Percentiles rank a stretch among this genome's conserved stretches.
Conservation (phyloP, 2,329 filamentous ascomycete genomes). For the Talaromyces islandicus region DNA sequence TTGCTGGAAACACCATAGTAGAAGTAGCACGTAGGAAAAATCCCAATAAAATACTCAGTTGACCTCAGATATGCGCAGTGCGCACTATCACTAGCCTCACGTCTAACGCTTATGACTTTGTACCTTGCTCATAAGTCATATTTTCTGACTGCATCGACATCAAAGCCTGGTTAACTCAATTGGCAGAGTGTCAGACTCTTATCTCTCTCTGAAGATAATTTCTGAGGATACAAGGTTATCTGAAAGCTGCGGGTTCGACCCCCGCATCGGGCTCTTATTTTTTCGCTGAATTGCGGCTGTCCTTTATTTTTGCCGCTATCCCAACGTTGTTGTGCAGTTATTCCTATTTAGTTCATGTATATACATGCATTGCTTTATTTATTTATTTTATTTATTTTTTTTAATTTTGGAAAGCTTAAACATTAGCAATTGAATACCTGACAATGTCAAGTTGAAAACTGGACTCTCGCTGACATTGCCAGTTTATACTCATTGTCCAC, state of each 20-base stretch:
- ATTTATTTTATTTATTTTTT: too few species aligned
- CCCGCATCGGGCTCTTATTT: neutral
- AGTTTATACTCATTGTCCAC: neutral
- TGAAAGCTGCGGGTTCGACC: neutral
- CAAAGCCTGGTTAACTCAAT: neutral
- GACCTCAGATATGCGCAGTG: neutral
- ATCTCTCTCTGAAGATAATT: neutral
- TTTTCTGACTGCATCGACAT: neutral
- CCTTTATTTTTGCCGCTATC: neutral
- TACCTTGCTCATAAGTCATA: neutral
- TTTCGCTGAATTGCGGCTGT: neutral
- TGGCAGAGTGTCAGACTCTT: neutral
- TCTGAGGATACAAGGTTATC: neutral
- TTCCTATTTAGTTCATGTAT: too few species aligned
- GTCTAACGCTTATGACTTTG: neutral
- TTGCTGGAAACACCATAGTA: neutral
- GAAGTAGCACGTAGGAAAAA: neutral
- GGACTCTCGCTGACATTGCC: neutral
- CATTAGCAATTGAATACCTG: neutral
- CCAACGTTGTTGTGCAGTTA: too few species aligned
- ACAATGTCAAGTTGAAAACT: neutral
- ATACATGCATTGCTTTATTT: too few species aligned
- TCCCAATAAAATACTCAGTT: neutral
- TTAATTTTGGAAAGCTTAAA: too few species aligned
- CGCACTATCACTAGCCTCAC: neutral